Conservation (phyloP, 257 asterid species). For the Plantago major region DNA sequence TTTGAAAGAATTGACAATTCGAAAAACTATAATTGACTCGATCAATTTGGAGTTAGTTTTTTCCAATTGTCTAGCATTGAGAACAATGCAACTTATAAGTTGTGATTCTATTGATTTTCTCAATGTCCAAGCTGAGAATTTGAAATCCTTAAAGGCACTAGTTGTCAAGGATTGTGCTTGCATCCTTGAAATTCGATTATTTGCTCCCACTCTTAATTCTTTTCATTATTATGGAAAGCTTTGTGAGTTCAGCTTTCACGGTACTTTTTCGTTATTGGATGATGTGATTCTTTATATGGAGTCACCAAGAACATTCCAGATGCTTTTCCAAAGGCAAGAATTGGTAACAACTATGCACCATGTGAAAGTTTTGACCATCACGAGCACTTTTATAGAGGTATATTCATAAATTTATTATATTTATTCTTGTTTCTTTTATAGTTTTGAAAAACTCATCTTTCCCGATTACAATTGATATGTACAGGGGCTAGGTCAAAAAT, state of each 20-base stretch:
- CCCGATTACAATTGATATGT: not conserved
- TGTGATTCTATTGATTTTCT: not conserved
- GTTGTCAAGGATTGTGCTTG: slow-evolving; percentile 19
- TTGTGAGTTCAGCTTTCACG: slow-evolving; percentile 11
- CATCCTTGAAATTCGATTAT: not conserved
- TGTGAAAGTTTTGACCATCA: slow-evolving; percentile 10
- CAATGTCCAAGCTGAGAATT: not conserved
- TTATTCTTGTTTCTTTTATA: not conserved
- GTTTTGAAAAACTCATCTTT: not conserved
- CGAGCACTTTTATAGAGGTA: slow-evolving; percentile 36
- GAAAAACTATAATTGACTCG: not conserved
- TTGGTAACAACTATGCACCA: not conserved
- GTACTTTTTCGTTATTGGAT: not conserved
- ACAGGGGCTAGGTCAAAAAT: slow-evolving; percentile 25
- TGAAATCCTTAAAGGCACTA: slow-evolving; percentile 13
- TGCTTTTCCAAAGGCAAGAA: not conserved
- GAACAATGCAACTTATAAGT: not conserved
- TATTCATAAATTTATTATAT: not conserved
- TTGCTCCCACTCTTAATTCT: slow-evolving; percentile 12
- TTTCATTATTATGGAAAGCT: slow-evolving; percentile 28
- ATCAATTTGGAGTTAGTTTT: not conserved
- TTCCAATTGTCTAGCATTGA: slow-evolving; percentile 10
- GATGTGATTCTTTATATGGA: slow-evolving; percentile 20
- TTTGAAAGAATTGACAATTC: slow-evolving; percentile 19
- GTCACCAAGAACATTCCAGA: slow-evolving; percentile 14